Evolutionary conservation across 805 yeast genomes (phyloP), one percentile per base, ranked within the genome.

Genomic region (Yamadazyma ubonensis): DNA sequence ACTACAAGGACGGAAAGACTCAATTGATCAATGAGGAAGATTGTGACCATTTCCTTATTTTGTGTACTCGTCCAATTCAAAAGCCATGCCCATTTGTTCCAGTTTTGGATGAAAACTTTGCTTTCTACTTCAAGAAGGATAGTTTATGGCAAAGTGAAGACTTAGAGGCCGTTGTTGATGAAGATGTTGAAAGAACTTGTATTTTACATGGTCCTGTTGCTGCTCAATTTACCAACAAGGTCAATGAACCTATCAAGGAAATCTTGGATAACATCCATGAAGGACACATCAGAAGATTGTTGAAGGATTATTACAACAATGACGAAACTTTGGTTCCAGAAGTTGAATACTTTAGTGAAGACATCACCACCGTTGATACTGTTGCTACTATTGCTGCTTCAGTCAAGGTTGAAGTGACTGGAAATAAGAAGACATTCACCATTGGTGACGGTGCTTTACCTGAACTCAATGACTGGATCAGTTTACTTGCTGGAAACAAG

Each of bases 41-140:
- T 72, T 80, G 85, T 65, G 98, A 93, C 65, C 86, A 71, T 76
- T 93, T 93, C 77, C 76, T 93, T 67, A 78, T 79, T 62, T 73
- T 83, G 55, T 86, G 96, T 61, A 74, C 81, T 50, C 81, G 81
- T 58, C 96, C 96, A 53, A 58, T 68, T 45, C 97, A 91, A 71
- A 93, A 93, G 71, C 99, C 99, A 23, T 96, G 89, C 60, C 99
- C 99, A 49, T 93, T 93, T 54, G 90, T 93, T 54, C 99, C 99
- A 37, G 85, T 87, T 15, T 76, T 93, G 63, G 96, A 93, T 60
- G 95, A 87, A 51, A 85, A 87, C 72, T 88, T 93, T 57, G 97
- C 93, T 67, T 81, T 83, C 59, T 93, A 86, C 78, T 93, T 93
- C 80, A 93, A 93, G 81, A 93, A 93, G 73, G 99, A 93, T 67